Evolutionary conservation across 352 stramenopile species (phyloP).

Genomic region (Globisporangium abappressorium): DNA sequence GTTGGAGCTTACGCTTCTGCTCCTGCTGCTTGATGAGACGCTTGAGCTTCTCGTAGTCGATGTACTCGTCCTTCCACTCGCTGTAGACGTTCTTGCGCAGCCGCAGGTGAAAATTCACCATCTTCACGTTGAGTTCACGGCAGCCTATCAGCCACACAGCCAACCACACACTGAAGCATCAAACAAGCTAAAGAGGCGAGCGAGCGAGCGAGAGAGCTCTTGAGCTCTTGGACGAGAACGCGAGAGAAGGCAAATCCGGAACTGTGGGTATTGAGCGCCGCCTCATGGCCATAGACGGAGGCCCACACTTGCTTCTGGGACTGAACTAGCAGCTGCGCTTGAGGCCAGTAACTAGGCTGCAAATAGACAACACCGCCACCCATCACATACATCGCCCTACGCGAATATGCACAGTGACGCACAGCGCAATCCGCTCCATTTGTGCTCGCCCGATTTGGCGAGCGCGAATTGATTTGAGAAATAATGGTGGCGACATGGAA

Average conservation of each 20-base stretch:
- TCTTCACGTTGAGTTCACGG: constrained; percentile 15
- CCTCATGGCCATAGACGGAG: not conserved
- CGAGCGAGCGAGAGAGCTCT: not conserved
- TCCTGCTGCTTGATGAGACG: constrained; percentile 66
- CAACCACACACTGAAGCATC: not conserved
- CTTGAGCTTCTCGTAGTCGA: constrained; percentile 90
- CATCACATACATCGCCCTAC: not conserved
- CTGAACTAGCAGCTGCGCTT: not conserved
- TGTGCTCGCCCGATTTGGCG: not conserved
- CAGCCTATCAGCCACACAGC: not conserved
- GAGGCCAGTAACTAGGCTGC: not conserved
- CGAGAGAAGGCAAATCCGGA: not conserved
- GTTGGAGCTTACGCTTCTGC: not conserved
- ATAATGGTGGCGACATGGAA: not conserved
- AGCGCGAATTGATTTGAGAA: not conserved
- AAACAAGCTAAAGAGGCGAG: not conserved
- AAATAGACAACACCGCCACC: constrained; percentile 1
- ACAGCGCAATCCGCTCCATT: not conserved
- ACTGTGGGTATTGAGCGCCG: not conserved
- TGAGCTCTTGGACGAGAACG: not conserved
- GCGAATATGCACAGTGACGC: not conserved
- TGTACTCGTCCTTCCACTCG: constrained; percentile 86
- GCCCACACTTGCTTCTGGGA: not conserved
- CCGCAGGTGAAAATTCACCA: constrained; percentile 76
- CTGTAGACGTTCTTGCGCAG: constrained; percentile 82